Evolutionary conservation across 2,329 filamentous ascomycete species (phyloP), one percentile per base, ranked within the genome.

Genomic region (Paracoccidioides lutzii): DNA sequence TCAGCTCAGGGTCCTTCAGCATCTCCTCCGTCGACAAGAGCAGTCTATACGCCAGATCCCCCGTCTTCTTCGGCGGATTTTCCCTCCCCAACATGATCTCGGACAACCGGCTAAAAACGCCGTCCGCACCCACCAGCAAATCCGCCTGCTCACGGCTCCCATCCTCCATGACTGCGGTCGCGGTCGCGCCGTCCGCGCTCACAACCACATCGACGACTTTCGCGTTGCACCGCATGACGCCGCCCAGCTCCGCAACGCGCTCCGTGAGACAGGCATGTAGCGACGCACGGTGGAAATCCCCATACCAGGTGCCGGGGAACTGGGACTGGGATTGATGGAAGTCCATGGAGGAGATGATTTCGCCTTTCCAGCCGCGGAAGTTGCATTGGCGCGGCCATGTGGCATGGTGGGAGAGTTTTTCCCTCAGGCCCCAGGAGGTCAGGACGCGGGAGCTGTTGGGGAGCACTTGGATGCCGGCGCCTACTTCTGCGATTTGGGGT

Each of bases 1-100:
- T 65, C 12, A 81, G 64, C 42, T 77, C 75, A 0, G 73, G 71
- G 57, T 76, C 66, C 48, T 77, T 72, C 3, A 68, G 67, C 65
- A 81, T 75, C 48, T 78, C 71, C 33, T 75, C 68, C 2, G 73
- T 72, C 3, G 72, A 70, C 10, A 81, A 65, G 5, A 79, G 66
- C 49, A 81, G 71, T 4, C 79, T 75, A 63, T 81, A 82, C 1
- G 79, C 78, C 35, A 81, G 64, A 62, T 82, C 78, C 0, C 79
- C 79, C 0, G 79, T 81, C 51, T 74, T 70, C 12, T 73, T 64
- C 1, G 78, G 76, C 0, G 75, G 73, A 59, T 76, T 71, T 0
- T 67, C 62, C 10, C 66, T 65, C 3, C 72, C 72, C 5, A 79
- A 62, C n/a, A 81, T 66, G 5, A 69, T 64, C 54, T 75, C 71